These are phyloP conservation scores for Colletotrichum siamense DNA, from an alignment of 2,329 filamentous ascomycete genomes.

Conservation along the genomic window DNA sequence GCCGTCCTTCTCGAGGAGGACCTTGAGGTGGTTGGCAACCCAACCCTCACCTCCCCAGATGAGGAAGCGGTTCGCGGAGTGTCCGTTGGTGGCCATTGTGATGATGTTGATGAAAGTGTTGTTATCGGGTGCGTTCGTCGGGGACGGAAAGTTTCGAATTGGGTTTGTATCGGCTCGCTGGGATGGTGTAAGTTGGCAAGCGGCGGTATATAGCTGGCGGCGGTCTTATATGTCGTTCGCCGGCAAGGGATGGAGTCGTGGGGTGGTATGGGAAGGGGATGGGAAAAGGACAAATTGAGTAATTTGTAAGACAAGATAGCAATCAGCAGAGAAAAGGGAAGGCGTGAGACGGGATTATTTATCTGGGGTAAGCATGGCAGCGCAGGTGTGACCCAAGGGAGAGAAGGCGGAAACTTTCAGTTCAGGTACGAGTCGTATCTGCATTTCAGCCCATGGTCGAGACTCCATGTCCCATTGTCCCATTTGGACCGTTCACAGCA, in stretches of 20 bases:
- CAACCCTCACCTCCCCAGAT: slow-evolving; percentile 71
- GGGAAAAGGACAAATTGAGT: not conserved
- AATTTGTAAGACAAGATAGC: slow-evolving; percentile 14
- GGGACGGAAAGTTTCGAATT: not conserved
- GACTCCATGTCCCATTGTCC: not conserved
- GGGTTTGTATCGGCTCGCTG: not conserved
- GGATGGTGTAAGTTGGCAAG: not conserved
- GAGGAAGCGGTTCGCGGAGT: slow-evolving; percentile 53
- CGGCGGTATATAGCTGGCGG: not conserved
- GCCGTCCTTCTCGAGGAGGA: slow-evolving; percentile 61
- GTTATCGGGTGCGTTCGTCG: not conserved
- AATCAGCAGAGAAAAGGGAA: not conserved
- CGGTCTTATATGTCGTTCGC: slow-evolving; percentile 6
- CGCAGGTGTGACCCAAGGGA: slow-evolving; percentile 13
- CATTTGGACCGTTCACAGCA: not conserved
- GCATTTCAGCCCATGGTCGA: not conserved
- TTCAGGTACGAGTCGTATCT: slow-evolving; percentile 21
- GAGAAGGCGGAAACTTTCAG: slow-evolving; percentile 6
- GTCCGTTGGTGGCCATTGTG: slow-evolving; percentile 33
- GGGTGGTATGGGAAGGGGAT: not conserved
- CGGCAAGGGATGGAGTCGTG: slow-evolving; percentile 10
- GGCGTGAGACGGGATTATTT: slow-evolving; percentile 14
- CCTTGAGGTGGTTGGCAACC: slow-evolving; percentile 67
- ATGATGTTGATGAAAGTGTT: not conserved
- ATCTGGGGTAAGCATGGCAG: slow-evolving; percentile 19